Evolutionary conservation across 1,139 yeast genomes (phyloP).

Genomic region (Geotrichum phurueaensis): DNA sequence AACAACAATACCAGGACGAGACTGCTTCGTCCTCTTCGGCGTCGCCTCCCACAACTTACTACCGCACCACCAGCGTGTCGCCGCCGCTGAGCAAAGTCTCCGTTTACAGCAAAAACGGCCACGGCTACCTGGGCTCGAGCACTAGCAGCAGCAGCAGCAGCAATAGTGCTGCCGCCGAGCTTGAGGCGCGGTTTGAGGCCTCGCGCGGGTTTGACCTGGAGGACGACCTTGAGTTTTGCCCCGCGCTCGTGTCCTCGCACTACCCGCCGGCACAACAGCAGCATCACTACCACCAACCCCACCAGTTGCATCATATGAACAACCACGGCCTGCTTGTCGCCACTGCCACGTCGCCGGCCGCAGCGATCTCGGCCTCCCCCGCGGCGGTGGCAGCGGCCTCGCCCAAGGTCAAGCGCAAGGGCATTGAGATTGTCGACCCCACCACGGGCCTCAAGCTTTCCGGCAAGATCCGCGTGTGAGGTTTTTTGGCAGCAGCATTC

Average conservation of each 20-base stretch:
- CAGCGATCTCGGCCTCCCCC: neutral
- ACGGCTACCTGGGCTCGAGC: neutral
- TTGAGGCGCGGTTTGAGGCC: constrained; percentile 46
- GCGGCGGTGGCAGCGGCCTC: neutral
- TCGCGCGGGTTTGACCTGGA: constrained; percentile 65
- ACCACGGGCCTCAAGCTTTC: constrained; percentile 60
- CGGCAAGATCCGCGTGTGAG: constrained; percentile 19
- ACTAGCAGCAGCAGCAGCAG: neutral
- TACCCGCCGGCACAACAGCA: constrained; percentile 6
- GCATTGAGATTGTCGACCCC: constrained; percentile 76
- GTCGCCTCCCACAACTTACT: neutral
- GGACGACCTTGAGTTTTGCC: constrained; percentile 65
- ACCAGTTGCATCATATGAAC: neutral
- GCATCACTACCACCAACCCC: neutral
- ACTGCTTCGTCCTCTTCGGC: constrained; percentile 1
- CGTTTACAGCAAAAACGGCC: neutral
- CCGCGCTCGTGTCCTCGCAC: constrained; percentile 22
- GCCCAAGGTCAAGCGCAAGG: constrained; percentile 22
- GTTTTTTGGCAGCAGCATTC: no score
- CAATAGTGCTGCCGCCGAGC: neutral
- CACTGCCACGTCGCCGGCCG: neutral
- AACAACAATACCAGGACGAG: neutral
- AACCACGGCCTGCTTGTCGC: neutral
- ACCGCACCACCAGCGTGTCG: constrained; percentile 1
- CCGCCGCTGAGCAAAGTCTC: neutral